Conservation (phyloP, 306 rosid genomes). For the Gleditsia sinensis region DNA sequence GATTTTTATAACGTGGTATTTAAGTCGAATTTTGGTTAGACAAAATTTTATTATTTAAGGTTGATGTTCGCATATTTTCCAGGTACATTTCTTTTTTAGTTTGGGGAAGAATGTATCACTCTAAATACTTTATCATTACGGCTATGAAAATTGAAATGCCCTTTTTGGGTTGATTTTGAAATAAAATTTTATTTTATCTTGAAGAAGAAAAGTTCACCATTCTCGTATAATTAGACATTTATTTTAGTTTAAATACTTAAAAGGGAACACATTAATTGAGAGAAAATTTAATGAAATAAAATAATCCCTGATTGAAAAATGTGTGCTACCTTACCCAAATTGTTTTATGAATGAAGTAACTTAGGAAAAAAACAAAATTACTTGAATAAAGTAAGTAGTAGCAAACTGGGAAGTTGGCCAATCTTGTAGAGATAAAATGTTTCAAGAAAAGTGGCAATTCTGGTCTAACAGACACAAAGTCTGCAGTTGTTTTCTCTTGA, state of each 20-base stretch:
- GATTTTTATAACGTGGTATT: too few relatives aligned
- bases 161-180: too few relatives aligned
- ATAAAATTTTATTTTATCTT: too few relatives aligned
- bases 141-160: too few relatives aligned
- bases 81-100: too few relatives aligned
- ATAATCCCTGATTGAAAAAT: neutral
- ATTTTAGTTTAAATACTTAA: neutral
- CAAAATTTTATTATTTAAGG: too few relatives aligned
- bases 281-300: neutral
- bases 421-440: conserved; percentile 26
- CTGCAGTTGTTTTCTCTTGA: conserved; percentile 44
- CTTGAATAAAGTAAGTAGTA: neutral
- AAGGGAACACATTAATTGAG: neutral
- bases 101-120: too few relatives aligned
- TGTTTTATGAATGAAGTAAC: conserved; percentile 49
- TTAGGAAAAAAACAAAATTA: conserved; percentile 37
- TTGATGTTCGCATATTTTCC: too few relatives aligned
- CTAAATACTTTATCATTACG: too few relatives aligned
- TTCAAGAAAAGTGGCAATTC: conserved; percentile 30
- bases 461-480: conserved; percentile 30
- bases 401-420: conserved; percentile 20
- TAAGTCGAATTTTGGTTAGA: too few relatives aligned
- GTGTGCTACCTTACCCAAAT: conserved; percentile 33
- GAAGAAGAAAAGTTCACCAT: too few relatives aligned
- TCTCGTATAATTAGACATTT: too few relatives aligned